A percentile compares a stretch with the other conserved stretches of the same genome.
Evolutionary conservation across 2,329 filamentous ascomycete genomes (phyloP).

Genomic region (Botrytis galanthina): DNA sequence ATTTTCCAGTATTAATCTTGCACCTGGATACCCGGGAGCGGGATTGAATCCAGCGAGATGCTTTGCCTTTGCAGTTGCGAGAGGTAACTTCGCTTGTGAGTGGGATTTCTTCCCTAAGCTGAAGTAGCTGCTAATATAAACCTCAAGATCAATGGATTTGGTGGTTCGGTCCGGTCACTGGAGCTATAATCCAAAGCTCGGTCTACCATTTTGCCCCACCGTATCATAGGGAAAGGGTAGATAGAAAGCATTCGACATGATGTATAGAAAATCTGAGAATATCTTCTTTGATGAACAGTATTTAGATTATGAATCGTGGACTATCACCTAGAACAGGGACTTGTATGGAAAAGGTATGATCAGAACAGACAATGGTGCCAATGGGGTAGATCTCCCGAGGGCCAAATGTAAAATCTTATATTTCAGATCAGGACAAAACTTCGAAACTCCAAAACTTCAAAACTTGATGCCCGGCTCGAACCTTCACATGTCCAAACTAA

Average conservation of each 20-base stretch:
- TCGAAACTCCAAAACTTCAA: neutral
- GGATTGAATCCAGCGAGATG: conserved; percentile 44
- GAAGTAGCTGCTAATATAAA: neutral
- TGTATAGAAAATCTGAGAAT: neutral
- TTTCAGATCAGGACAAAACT: neutral
- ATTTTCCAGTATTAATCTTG: conserved; percentile 42
- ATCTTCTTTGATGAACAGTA: too few species aligned
- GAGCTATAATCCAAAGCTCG: conserved; percentile 33
- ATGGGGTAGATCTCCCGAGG: neutral
- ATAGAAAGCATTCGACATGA: neutral
- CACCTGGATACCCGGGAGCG: conserved; percentile 42
- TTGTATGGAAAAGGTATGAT: neutral
- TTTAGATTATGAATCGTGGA: neutral
- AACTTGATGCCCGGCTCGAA: neutral
- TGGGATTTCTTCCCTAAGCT: neutral
- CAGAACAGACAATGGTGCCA: neutral
- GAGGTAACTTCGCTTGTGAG: conserved; percentile 27
- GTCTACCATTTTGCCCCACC: conserved; percentile 39
- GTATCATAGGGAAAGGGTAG: conserved; percentile 25
- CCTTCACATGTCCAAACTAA: neutral
- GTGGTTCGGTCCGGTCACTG: conserved; percentile 41
- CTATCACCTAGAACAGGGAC: neutral
- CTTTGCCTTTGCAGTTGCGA: conserved; percentile 46
- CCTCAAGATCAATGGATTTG: conserved; percentile 41
- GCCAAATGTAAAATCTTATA: neutral